phyloP scores from a whole-genome alignment of 306 rosid species.

The Malus sieversii region DNA sequence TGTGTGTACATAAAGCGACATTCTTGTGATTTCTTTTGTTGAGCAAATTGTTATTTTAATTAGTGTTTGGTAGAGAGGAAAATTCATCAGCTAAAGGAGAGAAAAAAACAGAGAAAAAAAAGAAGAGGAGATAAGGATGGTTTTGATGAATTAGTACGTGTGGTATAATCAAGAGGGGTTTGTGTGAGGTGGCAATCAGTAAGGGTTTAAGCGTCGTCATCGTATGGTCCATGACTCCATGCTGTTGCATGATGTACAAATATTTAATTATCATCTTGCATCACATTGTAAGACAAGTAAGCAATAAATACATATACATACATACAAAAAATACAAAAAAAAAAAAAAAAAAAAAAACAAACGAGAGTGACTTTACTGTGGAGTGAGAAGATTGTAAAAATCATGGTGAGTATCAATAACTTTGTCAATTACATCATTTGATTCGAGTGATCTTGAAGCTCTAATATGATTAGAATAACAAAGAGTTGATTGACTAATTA shows the following conservation, averaged over 20 bases:
- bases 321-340: not conserved
- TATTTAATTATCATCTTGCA: not conserved
- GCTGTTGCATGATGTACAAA: not conserved
- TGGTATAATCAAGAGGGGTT: not conserved
- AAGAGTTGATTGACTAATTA: too few species aligned
- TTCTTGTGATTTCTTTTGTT: not conserved
- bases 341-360: not conserved
- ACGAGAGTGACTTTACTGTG: not conserved
- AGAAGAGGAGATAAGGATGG: not conserved
- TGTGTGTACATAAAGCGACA: not conserved
- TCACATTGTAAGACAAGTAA: not conserved
- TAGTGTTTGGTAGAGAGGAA: conserved; percentile 12
- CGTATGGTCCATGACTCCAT: not conserved
- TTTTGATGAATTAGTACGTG: not conserved
- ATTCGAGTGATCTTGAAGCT: too few species aligned
- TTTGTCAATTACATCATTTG: too few species aligned
- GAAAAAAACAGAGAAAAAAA: not conserved
- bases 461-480: too few species aligned
- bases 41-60: too few species aligned
- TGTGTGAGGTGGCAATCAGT: conserved; percentile 12
- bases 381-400: not conserved
- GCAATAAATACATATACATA: too few species aligned
- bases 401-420: too few species aligned
- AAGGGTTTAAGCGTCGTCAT: not conserved
- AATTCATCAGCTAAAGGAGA: not conserved